A percentile compares a stretch with the other conserved stretches of the same genome.
Conservation (phyloP, 2,329 filamentous ascomycete genomes). For the Colletotrichum sojae region DNA sequence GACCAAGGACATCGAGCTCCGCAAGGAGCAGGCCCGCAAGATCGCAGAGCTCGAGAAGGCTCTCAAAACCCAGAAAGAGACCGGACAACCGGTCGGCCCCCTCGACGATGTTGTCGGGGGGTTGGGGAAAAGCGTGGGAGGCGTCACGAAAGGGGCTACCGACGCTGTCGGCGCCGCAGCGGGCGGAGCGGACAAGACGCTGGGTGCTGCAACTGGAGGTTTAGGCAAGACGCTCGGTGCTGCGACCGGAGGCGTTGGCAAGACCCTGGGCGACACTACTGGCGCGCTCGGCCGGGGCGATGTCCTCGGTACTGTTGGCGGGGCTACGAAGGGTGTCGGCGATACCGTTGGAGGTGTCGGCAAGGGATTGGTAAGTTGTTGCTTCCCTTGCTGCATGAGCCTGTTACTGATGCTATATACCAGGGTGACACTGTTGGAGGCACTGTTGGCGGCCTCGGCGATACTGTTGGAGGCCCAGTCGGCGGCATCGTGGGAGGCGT, state of each 20-base stretch:
- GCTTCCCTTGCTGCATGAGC: fast-evolving
- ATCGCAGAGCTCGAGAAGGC: not conserved
- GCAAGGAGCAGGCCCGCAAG: conserved; percentile 1
- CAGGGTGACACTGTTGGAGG: conserved; percentile 36
- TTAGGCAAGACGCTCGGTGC: conserved; percentile 33
- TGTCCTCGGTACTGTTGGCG: conserved; percentile 28
- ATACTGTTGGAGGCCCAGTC: conserved; percentile 33
- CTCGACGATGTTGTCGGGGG: conserved; percentile 13
- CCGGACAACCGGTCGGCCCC: not conserved
- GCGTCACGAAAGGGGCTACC: not conserved
- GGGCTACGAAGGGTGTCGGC: conserved; percentile 26
- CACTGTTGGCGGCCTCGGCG: conserved; percentile 33
- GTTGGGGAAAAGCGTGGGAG: conserved; percentile 17
- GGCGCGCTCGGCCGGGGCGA: conserved; percentile 33
- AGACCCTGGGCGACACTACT: conserved; percentile 31
- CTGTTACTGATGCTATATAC: not conserved
- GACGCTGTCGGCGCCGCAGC: conserved; percentile 12
- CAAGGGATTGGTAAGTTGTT: conserved; percentile 30
- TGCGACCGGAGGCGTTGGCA: conserved; percentile 23
- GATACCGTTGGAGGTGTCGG: conserved; percentile 37
- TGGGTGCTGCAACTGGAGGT: conserved; percentile 26
- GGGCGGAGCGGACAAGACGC: conserved; percentile 10
- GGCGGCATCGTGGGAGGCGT: conserved; percentile 36
- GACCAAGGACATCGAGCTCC: conserved; percentile 30
- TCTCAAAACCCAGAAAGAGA: not conserved